phyloP scores from a whole-genome alignment of 306 rosid genomes.

The Medicago truncatula region DNA sequence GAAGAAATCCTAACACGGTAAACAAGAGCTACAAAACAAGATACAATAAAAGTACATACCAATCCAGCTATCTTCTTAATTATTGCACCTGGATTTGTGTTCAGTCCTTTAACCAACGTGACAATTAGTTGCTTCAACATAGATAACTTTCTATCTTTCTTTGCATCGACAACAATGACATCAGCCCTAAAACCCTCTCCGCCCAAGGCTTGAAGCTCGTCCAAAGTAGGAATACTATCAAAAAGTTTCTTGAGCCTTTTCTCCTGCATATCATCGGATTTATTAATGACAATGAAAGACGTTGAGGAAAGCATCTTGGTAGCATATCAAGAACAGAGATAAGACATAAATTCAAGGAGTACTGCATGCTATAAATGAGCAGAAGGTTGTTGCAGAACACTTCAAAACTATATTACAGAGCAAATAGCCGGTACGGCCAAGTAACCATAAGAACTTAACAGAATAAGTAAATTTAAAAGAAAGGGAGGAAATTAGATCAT shows the following conservation, averaged over 20 bases:
- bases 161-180: conserved; percentile 84
- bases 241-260: conserved; percentile 78
- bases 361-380: neutral
- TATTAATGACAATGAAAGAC: conserved; percentile 22
- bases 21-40: conserved; percentile 32
- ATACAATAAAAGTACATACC: conserved; percentile 52
- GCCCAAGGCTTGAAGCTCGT: conserved; percentile 76
- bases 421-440: conserved; percentile 19
- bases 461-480: conserved; percentile 24
- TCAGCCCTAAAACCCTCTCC: conserved; percentile 83
- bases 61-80: conserved; percentile 95
- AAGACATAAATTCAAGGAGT: conserved; percentile 31
- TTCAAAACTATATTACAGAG: conserved; percentile 22
- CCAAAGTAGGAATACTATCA: conserved; percentile 82
- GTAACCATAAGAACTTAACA: conserved; percentile 31
- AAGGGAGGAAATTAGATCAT: conserved; percentile 20
- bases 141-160: conserved; percentile 90
- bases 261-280: conserved; percentile 65
- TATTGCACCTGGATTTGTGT: conserved; percentile 81
- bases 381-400: conserved; percentile 24
- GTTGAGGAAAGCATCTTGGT: conserved; percentile 14
- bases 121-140: conserved; percentile 86
- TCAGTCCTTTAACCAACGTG: conserved; percentile 86
- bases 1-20: conserved; percentile 7
- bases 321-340: conserved; percentile 27